Percentiles rank a stretch among this genome's conserved stretches.
These are phyloP conservation scores for Epichloe coenophiala DNA, from an alignment of 2,329 filamentous ascomycete species.

Conservation along the genomic window DNA sequence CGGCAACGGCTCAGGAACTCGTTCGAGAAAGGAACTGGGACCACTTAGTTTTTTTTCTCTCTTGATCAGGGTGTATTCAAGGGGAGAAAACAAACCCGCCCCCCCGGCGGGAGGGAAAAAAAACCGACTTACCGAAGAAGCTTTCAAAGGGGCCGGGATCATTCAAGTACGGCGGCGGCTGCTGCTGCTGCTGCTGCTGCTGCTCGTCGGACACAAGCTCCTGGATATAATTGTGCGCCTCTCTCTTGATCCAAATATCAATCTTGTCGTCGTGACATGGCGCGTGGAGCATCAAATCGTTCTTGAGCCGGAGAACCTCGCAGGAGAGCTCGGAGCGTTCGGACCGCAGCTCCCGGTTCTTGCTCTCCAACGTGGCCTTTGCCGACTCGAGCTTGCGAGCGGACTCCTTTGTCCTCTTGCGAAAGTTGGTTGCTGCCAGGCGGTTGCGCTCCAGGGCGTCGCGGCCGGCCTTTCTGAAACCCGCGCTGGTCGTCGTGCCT, in stretches of 20 bases:
- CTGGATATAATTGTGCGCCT: neutral
- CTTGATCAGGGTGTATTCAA: too few species aligned
- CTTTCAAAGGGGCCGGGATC: neutral
- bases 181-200: neutral
- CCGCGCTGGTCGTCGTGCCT: neutral
- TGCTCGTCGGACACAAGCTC: neutral
- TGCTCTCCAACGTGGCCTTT: conserved; percentile 1
- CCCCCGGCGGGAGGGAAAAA: too few species aligned
- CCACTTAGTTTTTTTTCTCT: too few species aligned
- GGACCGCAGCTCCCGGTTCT: neutral
- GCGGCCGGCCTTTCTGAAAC: neutral
- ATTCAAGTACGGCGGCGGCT: neutral
- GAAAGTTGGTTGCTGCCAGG: conserved; percentile 1
- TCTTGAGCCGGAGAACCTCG: too few species aligned
- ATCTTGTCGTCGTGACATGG: too few species aligned
- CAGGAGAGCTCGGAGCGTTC: too few species aligned
- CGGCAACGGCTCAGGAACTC: too few species aligned
- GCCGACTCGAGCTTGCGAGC: neutral
- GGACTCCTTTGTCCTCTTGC: neutral
- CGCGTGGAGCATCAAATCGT: too few species aligned
- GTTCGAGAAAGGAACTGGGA: too few species aligned
- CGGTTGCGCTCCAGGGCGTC: conserved; percentile 1
- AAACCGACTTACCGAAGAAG: neutral
- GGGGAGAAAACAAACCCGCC: too few species aligned
- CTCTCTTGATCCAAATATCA: conserved; percentile 1